Evolutionary conservation across 805 yeast species (phyloP).

Genomic region (Yamadazyma kitorensis): DNA sequence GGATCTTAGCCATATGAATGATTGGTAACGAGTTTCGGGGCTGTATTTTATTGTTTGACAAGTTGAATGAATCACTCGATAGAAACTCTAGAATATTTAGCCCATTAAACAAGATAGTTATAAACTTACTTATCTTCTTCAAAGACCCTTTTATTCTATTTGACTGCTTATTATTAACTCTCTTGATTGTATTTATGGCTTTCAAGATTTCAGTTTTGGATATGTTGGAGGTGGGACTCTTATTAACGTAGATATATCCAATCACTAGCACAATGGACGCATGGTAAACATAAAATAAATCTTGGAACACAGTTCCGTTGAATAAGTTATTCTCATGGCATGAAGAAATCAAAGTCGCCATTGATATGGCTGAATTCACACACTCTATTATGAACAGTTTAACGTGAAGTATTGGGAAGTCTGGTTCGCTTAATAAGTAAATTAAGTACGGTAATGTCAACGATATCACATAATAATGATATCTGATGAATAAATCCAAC

Average conservation of each 20-base stretch:
- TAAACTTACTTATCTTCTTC: constrained; percentile 5
- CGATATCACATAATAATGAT: constrained; percentile 6
- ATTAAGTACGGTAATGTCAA: constrained; percentile 6
- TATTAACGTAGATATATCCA: constrained; percentile 2
- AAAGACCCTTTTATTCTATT: constrained; percentile 4
- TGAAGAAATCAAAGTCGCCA: background rate
- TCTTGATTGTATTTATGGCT: background rate
- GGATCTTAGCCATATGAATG: constrained; percentile 4
- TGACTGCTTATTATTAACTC: background rate
- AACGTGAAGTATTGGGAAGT: background rate
- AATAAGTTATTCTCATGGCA: background rate
- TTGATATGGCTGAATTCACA: constrained; percentile 1
- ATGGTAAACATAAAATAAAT: constrained; percentile 5
- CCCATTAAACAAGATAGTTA: constrained; percentile 4
- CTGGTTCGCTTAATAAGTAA: background rate
- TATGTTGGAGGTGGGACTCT: background rate
- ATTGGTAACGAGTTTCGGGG: background rate
- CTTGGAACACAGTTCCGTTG: constrained; percentile 6
- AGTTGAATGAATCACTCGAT: background rate
- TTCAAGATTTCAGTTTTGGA: background rate
- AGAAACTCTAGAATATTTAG: constrained; percentile 4
- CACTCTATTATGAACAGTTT: background rate
- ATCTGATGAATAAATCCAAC: constrained; percentile 3
- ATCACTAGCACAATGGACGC: constrained; percentile 7
- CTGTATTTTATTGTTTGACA: background rate